These are phyloP conservation scores for Leucoagaricus sp. DNA, from an alignment of 1,284 basidiomycete species.

Conservation along the genomic window DNA sequence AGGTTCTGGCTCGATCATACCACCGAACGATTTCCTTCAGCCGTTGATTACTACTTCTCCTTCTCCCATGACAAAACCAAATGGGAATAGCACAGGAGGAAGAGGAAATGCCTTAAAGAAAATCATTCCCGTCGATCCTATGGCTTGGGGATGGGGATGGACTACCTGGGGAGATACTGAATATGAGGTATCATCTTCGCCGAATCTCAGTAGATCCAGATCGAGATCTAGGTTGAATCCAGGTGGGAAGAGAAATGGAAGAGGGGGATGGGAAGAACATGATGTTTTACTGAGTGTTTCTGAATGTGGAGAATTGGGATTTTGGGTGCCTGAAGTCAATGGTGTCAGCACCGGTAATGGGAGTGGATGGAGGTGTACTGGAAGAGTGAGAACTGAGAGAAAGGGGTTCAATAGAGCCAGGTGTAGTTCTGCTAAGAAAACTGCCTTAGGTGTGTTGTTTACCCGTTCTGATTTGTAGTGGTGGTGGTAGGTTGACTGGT, in stretches of 20 bases:
- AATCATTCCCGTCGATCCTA: conserved; percentile 85
- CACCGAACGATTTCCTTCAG: too few species aligned
- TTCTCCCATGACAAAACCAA: too few species aligned
- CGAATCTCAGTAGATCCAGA: background rate
- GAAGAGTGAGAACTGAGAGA: conserved; percentile 73
- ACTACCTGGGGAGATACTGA: background rate
- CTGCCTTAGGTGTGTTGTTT: conserved; percentile 63
- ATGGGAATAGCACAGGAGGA: background rate
- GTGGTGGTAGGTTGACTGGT: background rate
- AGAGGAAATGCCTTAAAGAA: background rate
- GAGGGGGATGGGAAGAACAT: conserved; percentile 44
- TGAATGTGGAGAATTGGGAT: conserved; percentile 71
- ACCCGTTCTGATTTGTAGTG: conserved; percentile 13
- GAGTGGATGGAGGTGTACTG: conserved; percentile 67
- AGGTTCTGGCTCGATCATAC: too few species aligned
- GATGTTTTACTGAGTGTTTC: conserved; percentile 82
- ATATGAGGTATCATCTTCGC: background rate
- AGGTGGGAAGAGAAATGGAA: conserved; percentile 18
- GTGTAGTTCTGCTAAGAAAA: conserved; percentile 90
- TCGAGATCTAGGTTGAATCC: background rate
- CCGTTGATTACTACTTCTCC: too few species aligned
- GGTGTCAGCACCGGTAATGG: background rate
- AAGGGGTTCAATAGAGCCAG: conserved; percentile 65
- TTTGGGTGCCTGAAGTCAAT: conserved; percentile 62
- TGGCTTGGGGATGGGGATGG: conserved; percentile 71